Percentiles rank a stretch among this genome's conserved stretches.
phyloP scores from a whole-genome alignment of 495 filamentous ascomycete species.

The Neurospora sp. region DNA sequence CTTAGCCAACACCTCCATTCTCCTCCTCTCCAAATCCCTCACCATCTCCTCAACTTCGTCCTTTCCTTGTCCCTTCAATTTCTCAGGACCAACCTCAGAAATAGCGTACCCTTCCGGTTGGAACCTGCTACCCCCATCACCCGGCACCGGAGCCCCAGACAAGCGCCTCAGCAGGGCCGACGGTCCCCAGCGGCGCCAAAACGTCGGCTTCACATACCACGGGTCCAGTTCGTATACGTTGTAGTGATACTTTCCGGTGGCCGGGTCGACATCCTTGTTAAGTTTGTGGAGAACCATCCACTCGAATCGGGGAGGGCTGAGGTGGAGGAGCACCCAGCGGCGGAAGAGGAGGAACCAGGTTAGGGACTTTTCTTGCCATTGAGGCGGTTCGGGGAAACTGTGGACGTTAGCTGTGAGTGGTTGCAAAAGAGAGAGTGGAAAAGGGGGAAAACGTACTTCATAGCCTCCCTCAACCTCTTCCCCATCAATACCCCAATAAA shows the following conservation, averaged over 20 bases:
- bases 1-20: background rate
- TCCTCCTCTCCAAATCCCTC: conserved; percentile 18
- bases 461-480: conserved; percentile 44
- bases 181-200: conserved; percentile 45
- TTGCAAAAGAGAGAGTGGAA: too few species aligned
- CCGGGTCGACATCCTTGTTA: conserved; percentile 21
- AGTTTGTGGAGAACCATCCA: conserved; percentile 18
- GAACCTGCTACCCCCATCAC: conserved; percentile 45
- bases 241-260: conserved; percentile 33
- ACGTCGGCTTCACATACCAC: conserved; percentile 48
- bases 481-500: conserved; percentile 49
- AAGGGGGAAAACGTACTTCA: conserved; percentile 37
- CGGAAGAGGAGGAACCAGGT: conserved; percentile 30
- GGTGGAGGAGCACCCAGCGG: conserved; percentile 37
- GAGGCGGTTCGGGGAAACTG: background rate
- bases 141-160: conserved; percentile 44
- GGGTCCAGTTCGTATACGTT: conserved; percentile 38
- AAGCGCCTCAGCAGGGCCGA: conserved; percentile 38
- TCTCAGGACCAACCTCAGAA: conserved; percentile 42
- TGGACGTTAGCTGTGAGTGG: too few species aligned
- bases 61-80: conserved; percentile 41
- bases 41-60: conserved; percentile 33
- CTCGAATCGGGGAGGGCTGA: conserved; percentile 31
- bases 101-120: conserved; percentile 44
- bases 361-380: background rate